Conservation (phyloP, 2,329 filamentous ascomycete species). For the Aciculosporium take region DNA sequence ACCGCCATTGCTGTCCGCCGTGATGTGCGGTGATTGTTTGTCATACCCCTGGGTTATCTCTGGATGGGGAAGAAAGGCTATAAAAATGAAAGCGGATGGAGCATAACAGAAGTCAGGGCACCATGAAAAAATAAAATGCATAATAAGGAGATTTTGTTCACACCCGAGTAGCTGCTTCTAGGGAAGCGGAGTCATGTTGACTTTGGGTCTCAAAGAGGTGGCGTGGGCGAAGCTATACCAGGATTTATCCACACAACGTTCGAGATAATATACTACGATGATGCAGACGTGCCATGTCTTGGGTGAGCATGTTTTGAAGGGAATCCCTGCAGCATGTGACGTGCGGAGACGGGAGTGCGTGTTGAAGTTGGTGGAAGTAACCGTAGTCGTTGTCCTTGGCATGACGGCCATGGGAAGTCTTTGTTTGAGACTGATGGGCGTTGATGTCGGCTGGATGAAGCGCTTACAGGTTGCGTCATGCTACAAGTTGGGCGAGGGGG, state of each 20-base stretch:
- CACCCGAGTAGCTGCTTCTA: constrained; percentile 10
- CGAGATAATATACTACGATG: constrained; percentile 24
- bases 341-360: too few species aligned
- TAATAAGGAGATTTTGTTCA: not conserved
- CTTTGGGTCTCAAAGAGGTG: not conserved
- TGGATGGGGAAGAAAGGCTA: not conserved
- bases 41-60: not conserved
- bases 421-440: too few species aligned
- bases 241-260: constrained; percentile 8
- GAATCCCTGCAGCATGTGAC: too few species aligned
- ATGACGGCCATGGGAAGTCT: too few species aligned
- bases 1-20: constrained; percentile 9
- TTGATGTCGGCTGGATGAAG: too few species aligned
- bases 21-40: constrained; percentile 4
- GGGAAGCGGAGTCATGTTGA: constrained; percentile 3
- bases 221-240: constrained; percentile 13
- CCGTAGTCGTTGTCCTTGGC: too few species aligned
- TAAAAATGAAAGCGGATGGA: not conserved
- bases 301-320: not conserved
- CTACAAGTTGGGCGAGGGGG: too few species aligned
- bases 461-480: too few species aligned
- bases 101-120: not conserved
- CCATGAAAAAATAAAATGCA: constrained; percentile 1
- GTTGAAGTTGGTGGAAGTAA: too few species aligned
- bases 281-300: constrained; percentile 7